A percentile compares a stretch with the other conserved stretches of the same genome.
Evolutionary conservation across 768 basidiomycete species (phyloP).

Genomic region (Lactarius pseudohatsudake): DNA sequence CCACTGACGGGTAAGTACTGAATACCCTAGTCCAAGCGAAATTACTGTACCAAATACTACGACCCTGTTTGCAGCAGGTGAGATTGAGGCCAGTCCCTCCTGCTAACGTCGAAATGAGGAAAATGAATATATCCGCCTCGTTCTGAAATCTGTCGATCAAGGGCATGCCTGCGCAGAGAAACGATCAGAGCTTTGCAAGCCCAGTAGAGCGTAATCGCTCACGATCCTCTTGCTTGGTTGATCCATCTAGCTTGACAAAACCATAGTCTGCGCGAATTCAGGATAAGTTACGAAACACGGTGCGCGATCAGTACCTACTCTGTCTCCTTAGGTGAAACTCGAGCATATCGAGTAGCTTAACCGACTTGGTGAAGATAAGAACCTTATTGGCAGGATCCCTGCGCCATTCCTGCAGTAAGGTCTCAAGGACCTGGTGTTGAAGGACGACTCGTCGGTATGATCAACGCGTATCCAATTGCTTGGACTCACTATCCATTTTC

Average conservation of each 20-base stretch:
- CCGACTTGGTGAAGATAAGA: constrained; percentile 90
- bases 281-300: background rate
- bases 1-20: background rate
- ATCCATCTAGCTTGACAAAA: constrained; percentile 81
- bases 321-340: constrained; percentile 65
- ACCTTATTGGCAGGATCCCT: constrained; percentile 77
- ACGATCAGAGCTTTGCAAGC: constrained; percentile 5
- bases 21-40: background rate
- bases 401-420: constrained; percentile 64
- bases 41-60: constrained; percentile 70
- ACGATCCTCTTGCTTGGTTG: constrained; percentile 66
- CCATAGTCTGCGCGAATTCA: constrained; percentile 42
- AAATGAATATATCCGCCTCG: constrained; percentile 71
- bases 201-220: constrained; percentile 33
- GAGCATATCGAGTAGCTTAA: constrained; percentile 85
- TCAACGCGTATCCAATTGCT: background rate
- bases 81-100: constrained; percentile 91
- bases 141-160: constrained; percentile 82
- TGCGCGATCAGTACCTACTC: constrained; percentile 40
- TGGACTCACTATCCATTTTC: constrained; percentile 74
- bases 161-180: constrained; percentile 61
- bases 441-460: background rate
- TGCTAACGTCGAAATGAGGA: constrained; percentile 87
- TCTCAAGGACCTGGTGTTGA: constrained; percentile 60
- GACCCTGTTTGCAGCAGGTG: constrained; percentile 91